Evolutionary conservation across 129 eudicot genomes (phyloP), one percentile per base, ranked within the genome.

Genomic region (Erigeron canadensis): DNA sequence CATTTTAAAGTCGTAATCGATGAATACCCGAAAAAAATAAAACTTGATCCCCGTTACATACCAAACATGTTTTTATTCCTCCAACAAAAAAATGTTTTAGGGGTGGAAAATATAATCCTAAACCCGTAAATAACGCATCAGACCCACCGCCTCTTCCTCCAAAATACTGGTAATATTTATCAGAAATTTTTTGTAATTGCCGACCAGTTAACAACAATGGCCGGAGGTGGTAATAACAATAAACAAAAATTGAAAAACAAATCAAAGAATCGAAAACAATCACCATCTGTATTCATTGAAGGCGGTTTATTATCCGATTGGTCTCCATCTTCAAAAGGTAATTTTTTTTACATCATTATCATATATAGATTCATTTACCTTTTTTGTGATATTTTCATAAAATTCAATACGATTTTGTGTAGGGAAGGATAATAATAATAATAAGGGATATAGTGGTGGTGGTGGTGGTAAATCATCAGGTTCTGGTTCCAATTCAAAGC

Each of bases 221-320:
- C 80, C 72, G 87, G 89, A 65, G 77, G 74, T 63, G 83, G 75
- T 69, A 44, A 48, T 42, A 39, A 54, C 16, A 39, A 54, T 23
- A 77, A 81, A 56, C 82, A 78, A 71, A 77, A 74, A 10, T 0
- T 43, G 1, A 28, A 28, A 28, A 69, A 73, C 40, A 84, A 82
- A 80, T 70, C 87, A 0, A 80, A 65, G 15, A 72, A 44, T 40
- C 74, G 79, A 62, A 69, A 64, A 67, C 72, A 67, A 12, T 71
- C 84, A 67, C 68, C 65, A 12, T 71, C 84, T 51, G 67, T 79
- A 10, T 90, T 87, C 43, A 76, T 87, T 0, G 84, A 85, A 16
- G 94, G 94, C 41, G 96, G 94, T 43, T 45, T 84, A 10, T 81
- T 87, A 66, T 76, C 87, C 45, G 90, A 85, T 78, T 89, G 84